These are phyloP conservation scores for Syzygium aromaticum DNA, from an alignment of 345 rosid genomes.

Conservation along the genomic window DNA sequence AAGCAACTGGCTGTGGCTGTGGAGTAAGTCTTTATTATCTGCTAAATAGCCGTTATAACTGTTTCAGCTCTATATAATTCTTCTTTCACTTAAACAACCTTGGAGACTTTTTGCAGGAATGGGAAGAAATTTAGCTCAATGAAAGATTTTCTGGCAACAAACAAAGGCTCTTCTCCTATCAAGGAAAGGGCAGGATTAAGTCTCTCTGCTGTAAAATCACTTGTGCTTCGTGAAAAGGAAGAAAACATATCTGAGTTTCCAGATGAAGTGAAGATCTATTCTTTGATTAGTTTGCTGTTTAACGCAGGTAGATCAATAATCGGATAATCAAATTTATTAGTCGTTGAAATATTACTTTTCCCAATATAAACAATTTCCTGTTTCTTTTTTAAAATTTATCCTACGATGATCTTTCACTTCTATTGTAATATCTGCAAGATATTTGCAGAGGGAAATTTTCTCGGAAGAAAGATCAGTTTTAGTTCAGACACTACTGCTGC, in stretches of 20 bases:
- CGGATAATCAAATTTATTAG: not conserved
- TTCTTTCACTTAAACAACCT: not conserved
- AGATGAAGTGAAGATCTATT: slow-evolving; percentile 55
- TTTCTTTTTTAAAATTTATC: slow-evolving; percentile 8
- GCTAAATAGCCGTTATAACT: not conserved
- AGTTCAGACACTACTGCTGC: slow-evolving; percentile 31
- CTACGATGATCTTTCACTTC: slow-evolving; percentile 47
- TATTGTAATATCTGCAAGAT: slow-evolving; percentile 68
- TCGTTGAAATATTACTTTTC: not conserved
- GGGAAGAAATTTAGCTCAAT: slow-evolving; percentile 63
- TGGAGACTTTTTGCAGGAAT: slow-evolving; percentile 31
- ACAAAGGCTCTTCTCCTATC: slow-evolving; percentile 73
- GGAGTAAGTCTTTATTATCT: slow-evolving; percentile 53
- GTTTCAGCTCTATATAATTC: not conserved
- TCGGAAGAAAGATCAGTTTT: slow-evolving; percentile 51
- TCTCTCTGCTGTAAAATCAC: slow-evolving; percentile 79
- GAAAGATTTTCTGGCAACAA: slow-evolving; percentile 69
- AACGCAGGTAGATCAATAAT: slow-evolving; percentile 49
- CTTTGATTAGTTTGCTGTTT: slow-evolving; percentile 46
- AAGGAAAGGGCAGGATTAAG: slow-evolving; percentile 77
- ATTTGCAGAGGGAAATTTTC: slow-evolving; percentile 73
- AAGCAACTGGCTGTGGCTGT: slow-evolving; percentile 75
- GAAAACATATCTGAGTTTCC: slow-evolving; percentile 54
- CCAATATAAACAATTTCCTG: not conserved
- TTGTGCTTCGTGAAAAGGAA: slow-evolving; percentile 91